Percentiles rank a stretch among this genome's conserved stretches.
These are phyloP conservation scores for Zygotorulaspora mrakii DNA, from an alignment of 1,139 yeast species.

Conservation along the genomic window DNA sequence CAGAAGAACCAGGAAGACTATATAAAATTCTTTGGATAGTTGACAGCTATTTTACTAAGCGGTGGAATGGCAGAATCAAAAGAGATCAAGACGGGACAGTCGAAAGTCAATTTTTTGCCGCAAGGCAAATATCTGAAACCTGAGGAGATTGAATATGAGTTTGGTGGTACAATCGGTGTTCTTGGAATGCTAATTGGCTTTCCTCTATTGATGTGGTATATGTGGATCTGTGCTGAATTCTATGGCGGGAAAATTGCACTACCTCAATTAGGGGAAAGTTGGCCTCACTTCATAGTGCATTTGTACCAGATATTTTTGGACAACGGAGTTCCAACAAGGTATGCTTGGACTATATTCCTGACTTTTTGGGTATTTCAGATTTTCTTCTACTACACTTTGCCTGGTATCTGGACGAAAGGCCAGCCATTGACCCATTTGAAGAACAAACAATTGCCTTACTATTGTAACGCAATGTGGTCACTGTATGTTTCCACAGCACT, in stretches of 20 bases:
- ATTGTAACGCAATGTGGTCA: constrained; percentile 85
- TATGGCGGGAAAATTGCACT: constrained; percentile 69
- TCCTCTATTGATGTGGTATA: constrained; percentile 90
- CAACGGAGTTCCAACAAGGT: constrained; percentile 65
- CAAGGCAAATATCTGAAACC: constrained; percentile 41
- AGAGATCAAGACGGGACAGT: constrained; percentile 4
- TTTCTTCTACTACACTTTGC: constrained; percentile 75
- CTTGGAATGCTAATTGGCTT: constrained; percentile 90
- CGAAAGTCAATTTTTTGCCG: constrained; percentile 28
- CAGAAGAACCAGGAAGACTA: too few relatives aligned
- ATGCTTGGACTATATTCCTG: constrained; percentile 68
- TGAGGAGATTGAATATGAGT: constrained; percentile 64
- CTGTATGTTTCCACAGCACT: constrained; percentile 65
- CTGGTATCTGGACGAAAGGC: constrained; percentile 94
- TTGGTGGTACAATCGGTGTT: constrained; percentile 94
- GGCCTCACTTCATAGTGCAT: constrained; percentile 49
- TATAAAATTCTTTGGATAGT: too few relatives aligned
- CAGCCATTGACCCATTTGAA: constrained; percentile 82
- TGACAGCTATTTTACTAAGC: too few relatives aligned
- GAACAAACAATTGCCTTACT: constrained; percentile 80
- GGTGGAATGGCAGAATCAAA: constrained; percentile 4
- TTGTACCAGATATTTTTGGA: constrained; percentile 43
- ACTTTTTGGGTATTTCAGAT: constrained; percentile 69
- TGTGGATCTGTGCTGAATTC: constrained; percentile 88
- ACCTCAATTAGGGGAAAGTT: constrained; percentile 60